Evolutionary conservation across 2,329 filamentous ascomycete species (phyloP).

Genomic region (Fusarium euwallaceae): DNA sequence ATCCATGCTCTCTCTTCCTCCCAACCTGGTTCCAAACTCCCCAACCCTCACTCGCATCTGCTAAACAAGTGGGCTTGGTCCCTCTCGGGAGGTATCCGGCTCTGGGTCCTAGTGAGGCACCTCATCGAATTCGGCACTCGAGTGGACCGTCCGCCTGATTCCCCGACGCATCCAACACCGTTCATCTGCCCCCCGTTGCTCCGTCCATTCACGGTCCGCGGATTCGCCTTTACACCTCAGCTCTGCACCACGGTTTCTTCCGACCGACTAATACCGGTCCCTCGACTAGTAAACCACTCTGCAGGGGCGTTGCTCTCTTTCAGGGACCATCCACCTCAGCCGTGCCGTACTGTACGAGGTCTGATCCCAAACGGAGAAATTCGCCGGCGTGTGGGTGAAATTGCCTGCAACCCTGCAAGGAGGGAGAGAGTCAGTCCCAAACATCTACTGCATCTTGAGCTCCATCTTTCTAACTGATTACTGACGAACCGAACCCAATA

Average conservation of each 20-base stretch:
- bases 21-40: not conserved
- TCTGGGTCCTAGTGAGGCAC: constrained; percentile 7
- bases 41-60: not conserved
- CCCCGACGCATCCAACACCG: constrained; percentile 21
- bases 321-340: not conserved
- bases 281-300: not conserved
- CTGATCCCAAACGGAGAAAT: constrained; percentile 25
- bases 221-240: constrained; percentile 20
- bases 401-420: not conserved
- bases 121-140: constrained; percentile 13
- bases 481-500: not conserved
- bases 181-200: constrained; percentile 9
- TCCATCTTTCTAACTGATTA: not conserved
- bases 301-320: not conserved
- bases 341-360: not conserved
- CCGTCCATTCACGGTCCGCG: constrained; percentile 15
- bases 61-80: not conserved
- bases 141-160: constrained; percentile 20
- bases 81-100: constrained; percentile 12
- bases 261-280: constrained; percentile 9
- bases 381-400: constrained; percentile 6
- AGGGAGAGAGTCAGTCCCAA: not conserved
- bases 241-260: constrained; percentile 20
- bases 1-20: not conserved
- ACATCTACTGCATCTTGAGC: not conserved